Conservation (phyloP, 805 yeast genomes). For the Ogataea paradorogensis region DNA sequence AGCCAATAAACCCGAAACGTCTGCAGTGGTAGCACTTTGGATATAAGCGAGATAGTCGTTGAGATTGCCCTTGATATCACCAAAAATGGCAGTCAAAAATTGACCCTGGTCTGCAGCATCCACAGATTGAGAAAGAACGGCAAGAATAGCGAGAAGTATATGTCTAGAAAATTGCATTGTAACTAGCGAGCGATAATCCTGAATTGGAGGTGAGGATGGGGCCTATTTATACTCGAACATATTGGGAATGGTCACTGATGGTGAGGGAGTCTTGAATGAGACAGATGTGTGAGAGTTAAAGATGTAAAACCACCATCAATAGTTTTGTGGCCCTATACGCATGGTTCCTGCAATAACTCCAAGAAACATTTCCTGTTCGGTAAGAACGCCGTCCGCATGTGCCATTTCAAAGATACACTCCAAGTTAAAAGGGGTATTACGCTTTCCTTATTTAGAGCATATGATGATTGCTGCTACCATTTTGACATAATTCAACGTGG, state of each 20-base stretch:
- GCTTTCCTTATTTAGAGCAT: constrained; percentile 3
- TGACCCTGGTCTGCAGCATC: constrained; percentile 22
- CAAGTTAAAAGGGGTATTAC: background rate
- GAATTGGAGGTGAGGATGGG: background rate
- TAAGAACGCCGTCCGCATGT: background rate
- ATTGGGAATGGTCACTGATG: background rate
- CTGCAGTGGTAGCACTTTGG: constrained; percentile 27
- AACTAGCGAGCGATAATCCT: background rate
- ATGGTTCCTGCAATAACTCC: background rate
- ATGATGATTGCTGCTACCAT: background rate
- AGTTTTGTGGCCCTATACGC: background rate
- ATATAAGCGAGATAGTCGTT: constrained; percentile 35
- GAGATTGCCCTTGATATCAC: constrained; percentile 34
- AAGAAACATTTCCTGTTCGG: background rate
- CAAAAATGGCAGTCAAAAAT: constrained; percentile 35
- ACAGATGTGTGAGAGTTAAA: too few species aligned
- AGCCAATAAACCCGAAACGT: constrained; percentile 31
- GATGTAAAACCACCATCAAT: background rate
- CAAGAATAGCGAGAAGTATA: constrained; percentile 20
- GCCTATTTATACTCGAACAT: background rate
- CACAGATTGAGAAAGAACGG: constrained; percentile 18
- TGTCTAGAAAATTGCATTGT: constrained; percentile 26
- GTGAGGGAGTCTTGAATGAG: background rate
- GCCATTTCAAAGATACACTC: too few species aligned
- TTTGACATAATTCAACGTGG: too few species aligned